Base-by-base conservation (phyloP, 129 eudicot genomes). In the Artemisia tridentata region DNA sequence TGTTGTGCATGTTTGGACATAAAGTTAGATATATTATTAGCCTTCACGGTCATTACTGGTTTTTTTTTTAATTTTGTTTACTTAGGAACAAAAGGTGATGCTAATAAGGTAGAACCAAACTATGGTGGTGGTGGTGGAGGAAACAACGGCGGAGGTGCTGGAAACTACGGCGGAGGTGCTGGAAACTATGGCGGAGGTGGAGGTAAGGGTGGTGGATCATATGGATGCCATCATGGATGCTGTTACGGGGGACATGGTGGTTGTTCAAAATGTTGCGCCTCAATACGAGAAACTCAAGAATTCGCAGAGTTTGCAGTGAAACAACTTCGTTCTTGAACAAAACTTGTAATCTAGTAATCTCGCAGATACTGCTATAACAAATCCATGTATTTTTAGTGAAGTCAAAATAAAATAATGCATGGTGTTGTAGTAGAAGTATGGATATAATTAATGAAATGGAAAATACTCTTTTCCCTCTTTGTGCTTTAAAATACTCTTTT, bases 161-260 rank as follows among this genome's bases (percentile, higher is more conserved):
- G 69, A 0, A 49, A 49, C 54, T 49, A 49, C 2, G 54, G 54
- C 0, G 54, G 54, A 3, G 54, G 54, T 48, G 55, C 18, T 0
- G 16, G 25, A 1, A 23, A 23, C 25, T 23, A 23, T 1, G 25
- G 16, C 6, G 55, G 55, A 5, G 55, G 55, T 51, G 56, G 56
- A 51, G 7, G 56, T 13, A 5, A 17, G 3, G 29, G 52, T 43
- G 69, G 69, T 10, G 69, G 69, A 38, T 38, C 45, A 38, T 16
- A 23, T 17, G 52, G 52, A 45, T 64, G 69, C 29, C 25, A 19
- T 18, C 52, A 64, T 45, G 69, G 69, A 64, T 64, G 69, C 9
- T 64, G 69, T 64, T 16, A 17, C 18, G 25, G 27, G 8, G 69
- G 69, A 9, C 14, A 5, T 2, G 21, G 13, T 1, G 17, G 69